Conservation (phyloP, 2,329 filamentous ascomycete species). For the Ustulina deusta region DNA sequence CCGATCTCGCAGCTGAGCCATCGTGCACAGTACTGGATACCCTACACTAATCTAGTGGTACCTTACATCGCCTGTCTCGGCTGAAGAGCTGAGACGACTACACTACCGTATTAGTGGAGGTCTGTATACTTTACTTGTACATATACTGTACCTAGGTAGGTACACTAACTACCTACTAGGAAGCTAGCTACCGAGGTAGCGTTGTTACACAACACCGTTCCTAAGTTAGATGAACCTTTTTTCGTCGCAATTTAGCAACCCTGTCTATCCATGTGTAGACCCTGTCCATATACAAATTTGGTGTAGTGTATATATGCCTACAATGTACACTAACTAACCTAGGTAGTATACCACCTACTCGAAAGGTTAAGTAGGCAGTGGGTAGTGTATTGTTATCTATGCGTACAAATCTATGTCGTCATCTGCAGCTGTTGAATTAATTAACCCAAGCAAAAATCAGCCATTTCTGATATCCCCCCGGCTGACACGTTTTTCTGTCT, state of each 20-base stretch:
- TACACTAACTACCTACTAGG: no score
- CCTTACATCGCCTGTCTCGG: conserved; percentile 24
- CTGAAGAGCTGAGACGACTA: conserved; percentile 19
- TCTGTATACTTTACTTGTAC: conserved; percentile 1
- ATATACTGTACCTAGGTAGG: neutral
- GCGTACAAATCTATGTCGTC: neutral
- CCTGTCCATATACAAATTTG: conserved; percentile 1
- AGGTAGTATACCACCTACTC: no score
- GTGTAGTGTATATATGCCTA: neutral
- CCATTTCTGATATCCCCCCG: neutral
- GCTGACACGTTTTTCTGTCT: conserved; percentile 10
- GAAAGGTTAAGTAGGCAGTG: neutral
- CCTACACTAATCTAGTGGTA: conserved; percentile 10
- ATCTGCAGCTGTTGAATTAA: neutral
- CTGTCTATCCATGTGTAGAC: conserved; percentile 33
- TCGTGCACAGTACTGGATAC: neutral
- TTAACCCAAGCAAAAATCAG: neutral
- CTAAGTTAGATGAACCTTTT: neutral
- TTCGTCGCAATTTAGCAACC: conserved; percentile 33
- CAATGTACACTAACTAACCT: neutral
- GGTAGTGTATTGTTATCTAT: neutral
- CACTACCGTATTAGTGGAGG: neutral
- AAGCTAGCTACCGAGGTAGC: neutral
- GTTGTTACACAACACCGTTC: conserved; percentile 26
- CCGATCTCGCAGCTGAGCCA: conserved; percentile 28